Evolutionary conservation across 768 basidiomycete genomes (phyloP).

Genomic region (Suillus decipiens): DNA sequence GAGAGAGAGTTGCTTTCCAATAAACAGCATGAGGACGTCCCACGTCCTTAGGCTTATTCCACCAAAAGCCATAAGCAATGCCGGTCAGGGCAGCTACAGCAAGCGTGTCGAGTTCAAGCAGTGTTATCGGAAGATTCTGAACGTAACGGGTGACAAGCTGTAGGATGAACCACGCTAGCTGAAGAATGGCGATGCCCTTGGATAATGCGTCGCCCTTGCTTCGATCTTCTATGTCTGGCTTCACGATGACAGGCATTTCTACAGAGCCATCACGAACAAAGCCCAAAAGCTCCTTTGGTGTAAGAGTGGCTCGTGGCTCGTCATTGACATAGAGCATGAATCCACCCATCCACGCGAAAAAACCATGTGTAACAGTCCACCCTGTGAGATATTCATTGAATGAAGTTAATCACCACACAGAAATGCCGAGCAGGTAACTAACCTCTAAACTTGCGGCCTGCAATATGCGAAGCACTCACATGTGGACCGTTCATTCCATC

Average conservation of each 20-base stretch:
- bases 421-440: background rate
- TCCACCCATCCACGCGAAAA: conserved; percentile 24
- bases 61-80: background rate
- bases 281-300: background rate
- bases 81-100: background rate
- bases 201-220: conserved; percentile 31
- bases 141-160: background rate
- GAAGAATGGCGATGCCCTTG: conserved; percentile 36
- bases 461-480: background rate
- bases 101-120: background rate
- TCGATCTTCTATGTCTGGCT: background rate
- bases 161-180: background rate
- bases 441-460: background rate
- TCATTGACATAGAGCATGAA: conserved; percentile 15
- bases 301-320: conserved; percentile 7
- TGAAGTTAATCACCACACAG: background rate
- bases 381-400: background rate
- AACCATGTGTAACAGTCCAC: conserved; percentile 17
- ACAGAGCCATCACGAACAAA: background rate
- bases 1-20: background rate
- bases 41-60: background rate
- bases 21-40: background rate
- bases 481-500: background rate
- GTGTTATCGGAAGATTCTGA: background rate
- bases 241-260: conserved; percentile 16